Evolutionary conservation across 768 basidiomycete genomes (phyloP).

Genomic region (Rossbeevera mucosa): DNA sequence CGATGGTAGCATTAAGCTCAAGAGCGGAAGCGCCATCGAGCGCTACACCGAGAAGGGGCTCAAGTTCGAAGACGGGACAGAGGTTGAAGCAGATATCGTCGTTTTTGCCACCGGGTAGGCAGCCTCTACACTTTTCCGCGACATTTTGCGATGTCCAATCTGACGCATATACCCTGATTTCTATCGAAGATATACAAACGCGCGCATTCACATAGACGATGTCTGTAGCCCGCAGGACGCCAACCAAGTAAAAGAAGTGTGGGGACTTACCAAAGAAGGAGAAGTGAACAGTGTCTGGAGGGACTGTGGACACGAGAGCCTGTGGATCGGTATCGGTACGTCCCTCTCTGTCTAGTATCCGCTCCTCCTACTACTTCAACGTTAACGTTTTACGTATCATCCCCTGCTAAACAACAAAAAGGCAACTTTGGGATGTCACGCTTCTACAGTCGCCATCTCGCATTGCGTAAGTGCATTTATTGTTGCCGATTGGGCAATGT

Average conservation of each 20-base stretch:
- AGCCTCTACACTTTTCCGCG: background rate
- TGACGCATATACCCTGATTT: background rate
- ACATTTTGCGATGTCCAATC: background rate
- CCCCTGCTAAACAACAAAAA: background rate
- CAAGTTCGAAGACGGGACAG: constrained; percentile 27
- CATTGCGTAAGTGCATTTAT: constrained; percentile 24
- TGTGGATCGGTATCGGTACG: constrained; percentile 30
- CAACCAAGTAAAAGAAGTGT: constrained; percentile 44
- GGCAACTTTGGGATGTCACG: constrained; percentile 24
- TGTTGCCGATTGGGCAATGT: background rate
- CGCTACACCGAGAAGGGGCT: constrained; percentile 31
- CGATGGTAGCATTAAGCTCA: constrained; percentile 48
- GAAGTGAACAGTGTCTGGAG: constrained; percentile 44
- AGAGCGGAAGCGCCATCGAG: constrained; percentile 36
- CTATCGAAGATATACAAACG: constrained; percentile 43
- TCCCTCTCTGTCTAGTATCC: background rate
- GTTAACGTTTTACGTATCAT: background rate
- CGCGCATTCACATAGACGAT: constrained; percentile 35
- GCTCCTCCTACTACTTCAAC: background rate
- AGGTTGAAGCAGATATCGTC: constrained; percentile 31
- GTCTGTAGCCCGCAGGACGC: constrained; percentile 46
- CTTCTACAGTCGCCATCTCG: constrained; percentile 30
- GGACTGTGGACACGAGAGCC: constrained; percentile 33
- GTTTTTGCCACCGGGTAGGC: constrained; percentile 31
- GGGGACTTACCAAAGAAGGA: constrained; percentile 63